phyloP scores from a whole-genome alignment of 2,329 filamentous ascomycete genomes.

The Alternaria sp. region DNA sequence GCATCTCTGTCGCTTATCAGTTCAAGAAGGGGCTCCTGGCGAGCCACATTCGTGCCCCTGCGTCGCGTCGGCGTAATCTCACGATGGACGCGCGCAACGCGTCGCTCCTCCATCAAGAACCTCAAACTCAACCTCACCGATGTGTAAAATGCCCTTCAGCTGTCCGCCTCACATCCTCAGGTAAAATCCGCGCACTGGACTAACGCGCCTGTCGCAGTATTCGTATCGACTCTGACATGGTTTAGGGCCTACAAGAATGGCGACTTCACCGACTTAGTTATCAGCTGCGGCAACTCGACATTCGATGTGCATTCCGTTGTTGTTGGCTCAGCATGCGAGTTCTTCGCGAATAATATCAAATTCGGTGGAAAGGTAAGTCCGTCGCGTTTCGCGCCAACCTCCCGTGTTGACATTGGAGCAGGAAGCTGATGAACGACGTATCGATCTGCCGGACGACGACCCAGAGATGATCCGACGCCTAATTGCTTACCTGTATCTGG shows the following conservation, averaged over 20 bases:
- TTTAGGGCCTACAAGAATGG: slow-evolving; percentile 15
- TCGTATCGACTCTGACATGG: not conserved
- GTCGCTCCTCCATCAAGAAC: not conserved
- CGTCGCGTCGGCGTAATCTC: not conserved
- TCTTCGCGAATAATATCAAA: slow-evolving; percentile 20
- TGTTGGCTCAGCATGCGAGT: slow-evolving; percentile 18
- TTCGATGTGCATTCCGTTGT: slow-evolving; percentile 24
- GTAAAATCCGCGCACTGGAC: not conserved
- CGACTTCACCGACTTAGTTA: slow-evolving; percentile 24
- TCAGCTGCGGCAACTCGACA: slow-evolving; percentile 19
- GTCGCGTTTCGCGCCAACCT: not conserved
- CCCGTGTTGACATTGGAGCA: not conserved
- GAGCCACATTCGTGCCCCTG: not conserved
- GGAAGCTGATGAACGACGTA: slow-evolving; percentile 15
- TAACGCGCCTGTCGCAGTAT: no score
- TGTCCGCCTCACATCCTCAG: not conserved
- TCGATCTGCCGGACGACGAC: slow-evolving; percentile 25
- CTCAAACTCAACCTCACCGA: not conserved
- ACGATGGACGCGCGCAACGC: not conserved
- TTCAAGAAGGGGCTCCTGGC: not conserved
- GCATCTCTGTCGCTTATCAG: not conserved
- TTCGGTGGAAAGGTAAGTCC: slow-evolving; percentile 3
- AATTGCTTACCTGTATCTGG: slow-evolving; percentile 25
- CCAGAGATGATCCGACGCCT: slow-evolving; percentile 27
- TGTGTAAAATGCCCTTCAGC: not conserved